Percentiles rank a stretch among this genome's conserved stretches.
Conservation (phyloP, 2,329 filamentous ascomycete genomes). For the Trichoderma breve region DNA sequence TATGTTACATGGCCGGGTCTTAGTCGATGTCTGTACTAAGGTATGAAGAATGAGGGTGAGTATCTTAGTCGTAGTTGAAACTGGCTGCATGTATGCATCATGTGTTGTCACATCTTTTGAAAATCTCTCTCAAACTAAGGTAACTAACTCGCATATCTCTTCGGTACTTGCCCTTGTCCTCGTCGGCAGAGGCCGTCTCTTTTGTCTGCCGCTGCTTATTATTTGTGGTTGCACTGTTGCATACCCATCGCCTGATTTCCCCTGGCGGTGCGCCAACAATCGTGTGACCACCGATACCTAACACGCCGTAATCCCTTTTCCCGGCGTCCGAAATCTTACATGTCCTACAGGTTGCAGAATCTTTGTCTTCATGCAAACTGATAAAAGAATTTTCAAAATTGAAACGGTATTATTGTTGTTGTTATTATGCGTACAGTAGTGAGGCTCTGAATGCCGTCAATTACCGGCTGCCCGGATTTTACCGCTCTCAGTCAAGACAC, state of each 20-base stretch:
- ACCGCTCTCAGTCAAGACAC: not conserved
- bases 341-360: not conserved
- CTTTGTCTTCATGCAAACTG: not conserved
- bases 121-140: not conserved
- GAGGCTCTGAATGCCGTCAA: not conserved
- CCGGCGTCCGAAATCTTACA: not conserved
- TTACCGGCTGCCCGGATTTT: constrained; percentile 1
- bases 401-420: not conserved
- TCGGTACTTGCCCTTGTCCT: not conserved
- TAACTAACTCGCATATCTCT: not conserved
- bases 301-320: not conserved
- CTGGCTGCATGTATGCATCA: not conserved
- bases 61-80: too few species aligned
- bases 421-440: not conserved
- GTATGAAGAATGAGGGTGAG: too few species aligned
- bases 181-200: not conserved
- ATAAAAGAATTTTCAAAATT: not conserved
- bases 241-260: constrained; percentile 5
- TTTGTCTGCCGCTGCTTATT: not conserved
- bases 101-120: not conserved
- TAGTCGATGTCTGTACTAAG: not conserved
- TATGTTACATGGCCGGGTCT: not conserved
- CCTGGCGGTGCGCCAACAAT: not conserved
- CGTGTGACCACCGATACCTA: not conserved
- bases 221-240: not conserved